A percentile compares a stretch with the other conserved stretches of the same genome.
Evolutionary conservation across 2,329 filamentous ascomycete species (phyloP).

Genomic region (Dendrostoma leiphaemia): DNA sequence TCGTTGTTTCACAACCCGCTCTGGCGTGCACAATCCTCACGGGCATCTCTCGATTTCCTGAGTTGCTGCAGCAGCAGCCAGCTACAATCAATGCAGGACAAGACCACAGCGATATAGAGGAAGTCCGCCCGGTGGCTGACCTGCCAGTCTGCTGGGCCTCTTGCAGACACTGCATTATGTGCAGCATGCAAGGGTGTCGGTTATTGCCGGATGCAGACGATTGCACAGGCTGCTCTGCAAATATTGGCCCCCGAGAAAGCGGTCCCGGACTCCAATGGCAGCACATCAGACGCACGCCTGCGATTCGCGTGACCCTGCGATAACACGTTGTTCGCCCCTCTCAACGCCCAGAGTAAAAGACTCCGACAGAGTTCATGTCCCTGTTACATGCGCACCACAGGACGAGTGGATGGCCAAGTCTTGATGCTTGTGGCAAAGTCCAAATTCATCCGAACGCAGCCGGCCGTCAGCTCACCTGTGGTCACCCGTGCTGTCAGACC

Average conservation of each 20-base stretch:
- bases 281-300: slow-evolving; percentile 2
- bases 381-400: neutral
- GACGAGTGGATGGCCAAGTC: neutral
- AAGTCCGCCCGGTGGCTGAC: too few relatives aligned
- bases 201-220: neutral
- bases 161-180: slow-evolving; percentile 2
- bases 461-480: neutral
- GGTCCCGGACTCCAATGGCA: slow-evolving; percentile 12
- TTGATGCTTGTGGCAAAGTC: neutral
- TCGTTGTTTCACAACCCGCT: slow-evolving; percentile 9
- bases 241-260: neutral
- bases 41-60: neutral
- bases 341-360: neutral
- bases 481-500: neutral
- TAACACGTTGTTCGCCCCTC: slow-evolving; percentile 3
- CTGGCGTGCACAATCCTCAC: neutral
- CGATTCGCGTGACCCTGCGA: slow-evolving; percentile 5
- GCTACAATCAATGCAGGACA: neutral
- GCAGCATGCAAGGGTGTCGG: neutral
- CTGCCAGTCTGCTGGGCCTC: neutral
- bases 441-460: neutral
- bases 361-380: neutral
- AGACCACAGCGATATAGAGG: too few relatives aligned
- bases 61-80: slow-evolving; percentile 4
- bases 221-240: neutral